Base-by-base conservation (phyloP, 1,139 yeast species). In the Yamadazyma sp. region DNA sequence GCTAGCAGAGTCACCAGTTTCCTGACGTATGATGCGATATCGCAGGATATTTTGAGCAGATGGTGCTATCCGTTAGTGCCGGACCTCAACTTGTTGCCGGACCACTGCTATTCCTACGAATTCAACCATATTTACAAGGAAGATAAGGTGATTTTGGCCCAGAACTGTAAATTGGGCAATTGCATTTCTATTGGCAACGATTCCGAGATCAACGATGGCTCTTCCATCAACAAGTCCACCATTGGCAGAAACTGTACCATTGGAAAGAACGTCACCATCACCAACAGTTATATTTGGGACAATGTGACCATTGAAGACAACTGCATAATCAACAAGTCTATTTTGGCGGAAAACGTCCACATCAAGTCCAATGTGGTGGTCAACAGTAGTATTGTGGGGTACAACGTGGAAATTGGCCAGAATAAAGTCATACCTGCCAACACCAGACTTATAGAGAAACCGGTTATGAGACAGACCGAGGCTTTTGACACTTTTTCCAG, bases 1-100 rank as follows among this genome's bases (percentile, higher is more conserved):
- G 96, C 96, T 16, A 94, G 96, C 1, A 78, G 99, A 59, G 97
- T 89, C 7, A 95, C 90, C 55, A 84, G 92, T 57, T 83, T 94
- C 81, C 88, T 86, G 52, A 87, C 97, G 1, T 94, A 89, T 58
- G 90, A 86, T 57, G 92, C 96, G 6, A 80, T 92, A 13, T 78
- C 94, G n/a, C 92, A 86, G 59, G 97, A 92, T 58, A 78, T 90
- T 27, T 69, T 92, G 41, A 89, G 90, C 18, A 79, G 98, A 56
- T 90, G 95, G 86, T 76, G 92, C 43, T 92, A 88, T 56, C 99
- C 99, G 15, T 70, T 90, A 40, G 88, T 85, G 8, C 94, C 96
- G 1, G 97, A 92, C 49, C 71, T 88, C 38, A 90, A 90, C 56
- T 70, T 86, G 47, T 64, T 82, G 40, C 80, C 76, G 18, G 80